phyloP scores from a whole-genome alignment of 495 filamentous ascomycete genomes.

The Hypoxylon lienhwacheense region DNA sequence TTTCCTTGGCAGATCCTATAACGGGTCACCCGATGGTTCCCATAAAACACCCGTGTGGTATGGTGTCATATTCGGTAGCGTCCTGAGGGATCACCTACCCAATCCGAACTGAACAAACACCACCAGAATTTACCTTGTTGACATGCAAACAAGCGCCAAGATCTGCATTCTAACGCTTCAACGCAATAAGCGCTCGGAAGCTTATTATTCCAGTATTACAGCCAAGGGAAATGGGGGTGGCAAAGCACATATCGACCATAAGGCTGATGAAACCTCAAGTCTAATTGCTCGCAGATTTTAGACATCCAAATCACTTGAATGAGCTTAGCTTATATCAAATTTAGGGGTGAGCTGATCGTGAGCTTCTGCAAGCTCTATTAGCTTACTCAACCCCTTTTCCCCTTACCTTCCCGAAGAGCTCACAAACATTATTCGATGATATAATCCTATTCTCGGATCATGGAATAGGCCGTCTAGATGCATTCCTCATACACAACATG shows the following conservation, averaged over 20 bases:
- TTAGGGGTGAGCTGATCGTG: background rate
- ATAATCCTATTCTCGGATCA: too few relatives aligned
- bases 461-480: background rate
- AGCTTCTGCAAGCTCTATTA: background rate
- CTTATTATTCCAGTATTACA: background rate
- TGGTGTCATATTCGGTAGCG: conserved; percentile 6
- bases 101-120: background rate
- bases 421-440: background rate
- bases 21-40: too few relatives aligned
- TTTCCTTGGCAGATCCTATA: too few relatives aligned
- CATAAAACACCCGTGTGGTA: too few relatives aligned
- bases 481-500: background rate
- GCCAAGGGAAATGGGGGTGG: conserved; percentile 3
- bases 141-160: conserved; percentile 10
- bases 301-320: background rate
- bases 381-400: conserved; percentile 14
- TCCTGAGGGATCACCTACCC: conserved; percentile 6
- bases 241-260: background rate
- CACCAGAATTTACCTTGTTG: background rate
- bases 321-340: background rate
- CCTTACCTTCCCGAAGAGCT: background rate
- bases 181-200: background rate
- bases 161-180: background rate
- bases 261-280: background rate
- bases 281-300: background rate